Base-by-base conservation (phyloP, 495 filamentous ascomycete genomes). In the Lasiosphaeria miniovina region DNA sequence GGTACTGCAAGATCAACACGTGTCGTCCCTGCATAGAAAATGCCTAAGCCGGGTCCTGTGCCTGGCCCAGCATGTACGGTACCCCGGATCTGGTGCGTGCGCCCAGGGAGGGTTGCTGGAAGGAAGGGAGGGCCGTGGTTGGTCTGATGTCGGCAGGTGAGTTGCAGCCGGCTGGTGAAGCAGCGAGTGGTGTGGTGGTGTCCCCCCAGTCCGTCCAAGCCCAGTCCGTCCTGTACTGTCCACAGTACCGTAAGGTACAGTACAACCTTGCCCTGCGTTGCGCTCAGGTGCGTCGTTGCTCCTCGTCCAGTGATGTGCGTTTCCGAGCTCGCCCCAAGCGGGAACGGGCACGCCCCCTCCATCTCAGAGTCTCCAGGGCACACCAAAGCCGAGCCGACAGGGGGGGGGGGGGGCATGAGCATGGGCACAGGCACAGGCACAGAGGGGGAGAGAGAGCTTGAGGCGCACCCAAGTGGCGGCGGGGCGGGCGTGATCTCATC, bases 1-100 rank as follows among this genome's bases (percentile, higher is more conserved):
- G 78, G 64, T 86, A 87, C 68, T 93, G 89, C 81, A 87, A 88
- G 71, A 74, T 90, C 52, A 90, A 91, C 77, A 83, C 83, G 32
- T 92, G 89, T 70, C 76, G 85, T 50, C 77, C 81, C 35, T 91
- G 89, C 71, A 80, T 84, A 53, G 73, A 80, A 62, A 85, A 81
- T 53, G 82, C 80, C 66, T 85, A 68, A 65, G 64, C 49, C 55
- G 52, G 59, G 59, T 49, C 40, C 36, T 17, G 59, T 55, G 38
- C 41, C 60, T 57, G 46, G 56, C 49, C 43, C 51, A 50, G 43
- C n/a, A 17, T 11, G 33, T 36, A 40, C 54, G 52, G 57, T 15
- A 61, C 43, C 54, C 52, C 54, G 49, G 58, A 54, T 58, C 54
- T 57, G 41, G 41, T 34, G 54, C 43, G 54, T 48, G n/a, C 17